Evolutionary conservation across 768 basidiomycete species (phyloP), one percentile per base, ranked within the genome.

Genomic region (Crassisporium funariophilum): DNA sequence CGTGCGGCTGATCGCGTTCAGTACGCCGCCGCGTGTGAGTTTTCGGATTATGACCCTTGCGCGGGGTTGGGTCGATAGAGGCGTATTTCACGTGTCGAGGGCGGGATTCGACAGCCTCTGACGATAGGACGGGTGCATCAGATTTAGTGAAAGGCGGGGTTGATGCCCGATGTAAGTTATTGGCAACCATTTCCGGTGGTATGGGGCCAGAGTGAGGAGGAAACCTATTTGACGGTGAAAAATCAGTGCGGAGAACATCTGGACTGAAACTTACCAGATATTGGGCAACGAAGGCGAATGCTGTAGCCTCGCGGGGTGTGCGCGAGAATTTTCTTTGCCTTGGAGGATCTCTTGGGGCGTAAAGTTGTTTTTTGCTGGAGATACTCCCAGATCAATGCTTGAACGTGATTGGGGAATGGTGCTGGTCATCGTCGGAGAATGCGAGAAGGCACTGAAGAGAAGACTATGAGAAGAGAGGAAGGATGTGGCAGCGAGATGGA

Each of bases 221-320:
- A 58, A 76, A 74, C 73, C 77, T 80, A 51, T 22, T 38, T 16
- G 19, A 27, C 22, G 7, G 11, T 23, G 24, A 43, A 47, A 39
- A 38, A 10, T 20, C 5, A 19, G 15, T 13, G 19, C 20, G 35
- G 37, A 35, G 25, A 49, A 47, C 37, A 51, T n/a, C n/a, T n/a
- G 39, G 37, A 43, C 37, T 40, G 20, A 8, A 25, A 61, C 73
- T 47, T 38, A 84, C 84, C 83, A 79, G 52, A 87, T 72, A 60
- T 86, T 86, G 7, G 86, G 86, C 55, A 86, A 72, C 10, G 86
- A 87, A 7, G 84, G 84, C 4, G 84, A 82, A 42, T 81, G 79
- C 44, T 81, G 81, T 27, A 83, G 70, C 35, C 78, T 77, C 13
- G 75, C 72, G 38, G 76, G 76, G 52, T 72, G 72, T 19, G 41